phyloP scores from a whole-genome alignment of 1,284 basidiomycete species.

The Irpex sp. region DNA sequence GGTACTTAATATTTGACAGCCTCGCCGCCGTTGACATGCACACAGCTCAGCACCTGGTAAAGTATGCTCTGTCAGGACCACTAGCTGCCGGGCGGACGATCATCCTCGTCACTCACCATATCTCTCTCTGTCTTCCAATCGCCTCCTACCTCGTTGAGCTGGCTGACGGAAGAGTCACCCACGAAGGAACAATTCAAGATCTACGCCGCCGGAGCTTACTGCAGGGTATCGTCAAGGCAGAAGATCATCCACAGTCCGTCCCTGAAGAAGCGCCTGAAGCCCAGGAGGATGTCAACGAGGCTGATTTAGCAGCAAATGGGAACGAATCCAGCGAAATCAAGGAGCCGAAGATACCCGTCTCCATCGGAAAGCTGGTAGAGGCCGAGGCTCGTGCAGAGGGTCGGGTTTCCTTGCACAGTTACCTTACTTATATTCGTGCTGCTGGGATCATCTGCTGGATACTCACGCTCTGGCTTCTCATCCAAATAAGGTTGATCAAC shows the following conservation, averaged over 20 bases:
- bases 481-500: conserved; percentile 53
- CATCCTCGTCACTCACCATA: conserved; percentile 86
- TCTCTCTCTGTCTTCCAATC: conserved; percentile 63
- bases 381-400: conserved; percentile 65
- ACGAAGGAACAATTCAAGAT: conserved; percentile 53
- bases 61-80: conserved; percentile 58
- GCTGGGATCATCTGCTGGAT: conserved; percentile 57
- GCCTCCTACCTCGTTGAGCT: conserved; percentile 69
- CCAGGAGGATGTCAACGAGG: conserved; percentile 35
- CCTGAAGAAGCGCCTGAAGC: conserved; percentile 16
- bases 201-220: conserved; percentile 52
- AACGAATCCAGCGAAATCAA: conserved; percentile 7
- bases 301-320: conserved; percentile 25
- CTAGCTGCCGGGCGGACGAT: conserved; percentile 68
- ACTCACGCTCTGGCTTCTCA: conserved; percentile 47
- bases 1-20: conserved; percentile 31
- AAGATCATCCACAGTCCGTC: conserved; percentile 30
- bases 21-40: conserved; percentile 89
- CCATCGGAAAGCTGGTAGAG: conserved; percentile 54
- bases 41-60: conserved; percentile 73
- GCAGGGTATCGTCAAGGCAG: conserved; percentile 44
- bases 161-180: conserved; percentile 53
- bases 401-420: conserved; percentile 54
- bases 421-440: conserved; percentile 57
- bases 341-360: conserved; percentile 16